phyloP scores from a whole-genome alignment of 2,329 filamentous ascomycete species.

The Fusarium vanettenii region DNA sequence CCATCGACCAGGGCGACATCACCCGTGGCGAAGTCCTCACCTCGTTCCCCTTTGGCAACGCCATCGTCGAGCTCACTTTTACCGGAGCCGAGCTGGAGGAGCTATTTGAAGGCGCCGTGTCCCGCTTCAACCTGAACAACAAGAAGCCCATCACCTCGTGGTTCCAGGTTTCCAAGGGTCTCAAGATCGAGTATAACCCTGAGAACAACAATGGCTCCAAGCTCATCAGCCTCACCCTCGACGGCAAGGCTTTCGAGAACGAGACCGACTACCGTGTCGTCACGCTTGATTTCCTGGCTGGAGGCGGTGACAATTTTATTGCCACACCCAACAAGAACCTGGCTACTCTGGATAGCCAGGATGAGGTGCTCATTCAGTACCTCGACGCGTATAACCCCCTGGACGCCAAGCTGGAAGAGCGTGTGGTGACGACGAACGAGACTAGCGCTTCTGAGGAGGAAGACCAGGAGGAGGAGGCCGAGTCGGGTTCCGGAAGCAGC shows the following conservation, averaged over 20 bases:
- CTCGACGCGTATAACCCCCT: conserved; percentile 62
- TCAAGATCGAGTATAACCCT: conserved; percentile 69
- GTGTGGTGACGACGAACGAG: conserved; percentile 42
- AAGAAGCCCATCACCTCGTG: conserved; percentile 65
- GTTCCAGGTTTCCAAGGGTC: conserved; percentile 69
- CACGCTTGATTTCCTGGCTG: conserved; percentile 72
- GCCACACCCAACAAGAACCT: conserved; percentile 49
- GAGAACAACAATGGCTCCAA: conserved; percentile 59
- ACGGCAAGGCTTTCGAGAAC: conserved; percentile 59
- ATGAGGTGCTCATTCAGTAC: conserved; percentile 65
- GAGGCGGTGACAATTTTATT: conserved; percentile 73
- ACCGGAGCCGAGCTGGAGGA: conserved; percentile 66
- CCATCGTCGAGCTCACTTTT: conserved; percentile 68
- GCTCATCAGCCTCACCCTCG: conserved; percentile 65
- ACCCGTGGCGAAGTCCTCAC: conserved; percentile 73
- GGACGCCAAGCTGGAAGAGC: conserved; percentile 59
- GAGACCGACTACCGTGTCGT: conserved; percentile 65
- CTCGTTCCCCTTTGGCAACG: conserved; percentile 74
- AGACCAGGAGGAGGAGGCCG: conserved; percentile 19
- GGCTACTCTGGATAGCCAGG: conserved; percentile 62
- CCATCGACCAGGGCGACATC: conserved; percentile 70
- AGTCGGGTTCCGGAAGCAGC: conserved; percentile 3
- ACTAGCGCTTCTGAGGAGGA: conserved; percentile 9
- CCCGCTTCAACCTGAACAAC: conserved; percentile 66
- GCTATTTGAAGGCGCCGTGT: conserved; percentile 69